These are phyloP conservation scores for Citrullus colocynthis DNA, from an alignment of 306 rosid genomes.

Conservation along the genomic window DNA sequence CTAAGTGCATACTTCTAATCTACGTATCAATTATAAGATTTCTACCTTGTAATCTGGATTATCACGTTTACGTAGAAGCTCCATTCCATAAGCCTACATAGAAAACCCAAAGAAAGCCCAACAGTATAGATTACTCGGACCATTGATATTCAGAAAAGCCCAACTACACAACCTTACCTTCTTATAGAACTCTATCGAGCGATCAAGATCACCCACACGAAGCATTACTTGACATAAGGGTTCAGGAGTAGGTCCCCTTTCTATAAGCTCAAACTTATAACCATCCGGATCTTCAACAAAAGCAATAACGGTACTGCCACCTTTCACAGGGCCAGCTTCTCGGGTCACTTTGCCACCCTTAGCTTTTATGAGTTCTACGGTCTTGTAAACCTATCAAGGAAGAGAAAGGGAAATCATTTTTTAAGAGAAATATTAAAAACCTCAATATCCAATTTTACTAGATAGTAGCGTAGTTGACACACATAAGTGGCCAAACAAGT, in stretches of 20 bases:
- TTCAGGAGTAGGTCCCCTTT: constrained; percentile 79
- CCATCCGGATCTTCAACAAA: constrained; percentile 95
- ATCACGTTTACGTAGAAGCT: constrained; percentile 73
- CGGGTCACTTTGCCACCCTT: constrained; percentile 81
- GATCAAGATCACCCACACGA: constrained; percentile 88
- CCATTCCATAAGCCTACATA: constrained; percentile 71
- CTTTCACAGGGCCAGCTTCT: constrained; percentile 78
- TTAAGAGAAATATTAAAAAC: neutral
- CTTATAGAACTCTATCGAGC: constrained; percentile 78
- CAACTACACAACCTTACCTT: constrained; percentile 42
- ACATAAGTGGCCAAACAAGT: neutral
- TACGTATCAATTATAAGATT: constrained; percentile 1
- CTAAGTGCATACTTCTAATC: neutral
- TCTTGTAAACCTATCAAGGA: constrained; percentile 53
- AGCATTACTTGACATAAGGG: constrained; percentile 97
- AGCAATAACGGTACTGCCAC: constrained; percentile 50
- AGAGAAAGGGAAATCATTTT: neutral
- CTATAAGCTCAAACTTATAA: constrained; percentile 72
- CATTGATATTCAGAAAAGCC: neutral
- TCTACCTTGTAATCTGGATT: constrained; percentile 85
- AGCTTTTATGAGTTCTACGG: constrained; percentile 72
- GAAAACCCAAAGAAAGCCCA: neutral
- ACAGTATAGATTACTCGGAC: neutral
- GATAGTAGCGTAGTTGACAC: neutral
- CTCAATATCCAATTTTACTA: neutral